Evolutionary conservation across 495 filamentous ascomycete species (phyloP), one percentile per base, ranked within the genome.

Genomic region (Darksidea phi): DNA sequence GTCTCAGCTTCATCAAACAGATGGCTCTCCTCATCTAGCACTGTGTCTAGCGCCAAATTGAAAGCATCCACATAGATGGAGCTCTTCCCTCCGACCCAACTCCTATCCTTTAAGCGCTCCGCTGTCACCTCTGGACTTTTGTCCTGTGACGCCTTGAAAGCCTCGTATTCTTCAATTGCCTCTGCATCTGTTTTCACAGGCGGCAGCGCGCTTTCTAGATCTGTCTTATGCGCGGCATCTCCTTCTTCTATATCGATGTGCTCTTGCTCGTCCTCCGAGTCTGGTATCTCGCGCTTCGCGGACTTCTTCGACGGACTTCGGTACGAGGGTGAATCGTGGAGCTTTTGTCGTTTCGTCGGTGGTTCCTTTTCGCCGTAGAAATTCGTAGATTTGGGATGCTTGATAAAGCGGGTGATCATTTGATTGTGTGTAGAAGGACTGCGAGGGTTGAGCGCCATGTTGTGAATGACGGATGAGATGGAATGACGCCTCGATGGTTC

Each of bases 61-160:
- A 98, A 98, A 18, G 93, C 94, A 73, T 98, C 93, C 15, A 97
- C 91, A 66, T 98, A 98, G 54, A 98, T 91, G 4, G 94, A 97
- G 66, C 86, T 95, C 69, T 78, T 83, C 3, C 85, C 84, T 48
- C 76, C 79, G 23, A 79, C 69, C 85, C 85, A 87, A 63, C 78
- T 81, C 6, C 79, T 71, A 65, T 82, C 74, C 38, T 76, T 78
- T 43, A 86, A 59, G 13, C 83, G 77, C 47, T 74, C 74, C 54
- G 82, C 73, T 5, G 82, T 49, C 10, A 68, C 71, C 8, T 71
- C 58, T 17, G 37, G 25, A 2, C 38, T 45, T 23, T 68, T 42
- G 32, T 75, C 71, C 32, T 81, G 70, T 15, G 72, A 74, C 43
- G 77, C 75, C 26, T 75, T 70, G 48, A 82, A 82, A 0, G 77